phyloP scores from a whole-genome alignment of 1,284 basidiomycete genomes.

The Fomitopsis betulina region DNA sequence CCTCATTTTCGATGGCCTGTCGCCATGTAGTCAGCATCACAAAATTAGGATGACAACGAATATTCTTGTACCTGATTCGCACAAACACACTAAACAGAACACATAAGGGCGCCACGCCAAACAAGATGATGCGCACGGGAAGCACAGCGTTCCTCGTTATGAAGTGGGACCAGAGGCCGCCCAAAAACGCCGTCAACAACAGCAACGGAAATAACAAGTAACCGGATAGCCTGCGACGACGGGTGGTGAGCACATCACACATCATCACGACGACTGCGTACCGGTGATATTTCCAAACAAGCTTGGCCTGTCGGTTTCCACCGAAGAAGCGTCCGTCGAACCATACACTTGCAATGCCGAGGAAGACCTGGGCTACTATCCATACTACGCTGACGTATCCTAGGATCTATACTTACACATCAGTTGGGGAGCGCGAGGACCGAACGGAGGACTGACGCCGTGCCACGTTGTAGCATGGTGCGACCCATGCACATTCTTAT shows the following conservation, averaged over 20 bases:
- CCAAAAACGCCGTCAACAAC: constrained; percentile 54
- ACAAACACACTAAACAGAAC: constrained; percentile 20
- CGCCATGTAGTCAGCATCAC: neutral
- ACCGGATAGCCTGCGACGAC: constrained; percentile 48
- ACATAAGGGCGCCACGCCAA: constrained; percentile 43
- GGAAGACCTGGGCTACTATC: constrained; percentile 47
- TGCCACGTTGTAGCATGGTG: constrained; percentile 67
- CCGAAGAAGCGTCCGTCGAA: constrained; percentile 58
- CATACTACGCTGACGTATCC: constrained; percentile 52
- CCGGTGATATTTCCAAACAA: constrained; percentile 77
- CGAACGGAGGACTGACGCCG: constrained; percentile 39
- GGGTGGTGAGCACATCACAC: neutral
- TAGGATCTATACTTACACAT: constrained; percentile 36
- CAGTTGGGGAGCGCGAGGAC: constrained; percentile 3
- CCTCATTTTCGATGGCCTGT: constrained; percentile 27
- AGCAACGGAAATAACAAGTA: constrained; percentile 56
- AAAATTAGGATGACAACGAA: neutral
- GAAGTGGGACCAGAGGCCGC: constrained; percentile 64
- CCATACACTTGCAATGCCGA: constrained; percentile 71
- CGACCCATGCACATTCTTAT: constrained; percentile 43
- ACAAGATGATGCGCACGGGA: constrained; percentile 45
- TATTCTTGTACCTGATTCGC: constrained; percentile 15
- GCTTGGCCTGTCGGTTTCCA: constrained; percentile 60
- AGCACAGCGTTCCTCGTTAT: constrained; percentile 32
- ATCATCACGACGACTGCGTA: constrained; percentile 19